Evolutionary conservation across 2,329 filamentous ascomycete species (phyloP), one percentile per base, ranked within the genome.

Genomic region (Botryotinia calthae): DNA sequence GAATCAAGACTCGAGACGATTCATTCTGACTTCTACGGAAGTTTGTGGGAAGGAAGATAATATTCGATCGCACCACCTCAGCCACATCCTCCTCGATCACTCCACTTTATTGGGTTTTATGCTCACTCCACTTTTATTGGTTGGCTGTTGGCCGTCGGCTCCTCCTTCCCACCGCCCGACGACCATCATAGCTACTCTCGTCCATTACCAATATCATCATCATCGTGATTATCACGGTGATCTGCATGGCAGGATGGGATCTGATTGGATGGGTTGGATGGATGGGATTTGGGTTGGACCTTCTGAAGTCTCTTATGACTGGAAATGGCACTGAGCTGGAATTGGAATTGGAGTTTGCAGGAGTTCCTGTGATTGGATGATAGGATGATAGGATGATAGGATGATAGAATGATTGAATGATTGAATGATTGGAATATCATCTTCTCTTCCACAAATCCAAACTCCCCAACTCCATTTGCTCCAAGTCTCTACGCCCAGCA

Each of bases 51-150:
- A 54, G 48, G 25, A n/a, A 54, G 48, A 54, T 7, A 54, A n/a
- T 7, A 14, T n/a, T 54, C 48, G 48, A 54, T 54, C 48, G 34
- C 58, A 61, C 58, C 58, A 61, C 34, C 25, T 61, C 51, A 56
- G 51, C 51, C 51, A 56, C 51, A 56, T 61, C 58, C 58, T n/a
- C 58, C 10, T 40, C 34, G 22, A 42, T 62, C 59, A 62, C 59
- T 42, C 37, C 59, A 62, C 59, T 42, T 18, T 42, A 42, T 42
- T 62, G 28, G 59, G 25, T 4, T 62, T 61, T 42, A 2, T 40
- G 37, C 25, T 18, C 59, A 40, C 58, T 40, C 34, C 31, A 40
- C 58, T 40, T 14, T n/a, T 61, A n/a, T n/a, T 54, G 12, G 25
- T 54, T 12, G 48, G 48, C 25, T 54, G 25, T 54, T 12, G 48